These are phyloP conservation scores for Phytophthora aleatoria DNA, from an alignment of 352 stramenopile genomes.

Conservation along the genomic window DNA sequence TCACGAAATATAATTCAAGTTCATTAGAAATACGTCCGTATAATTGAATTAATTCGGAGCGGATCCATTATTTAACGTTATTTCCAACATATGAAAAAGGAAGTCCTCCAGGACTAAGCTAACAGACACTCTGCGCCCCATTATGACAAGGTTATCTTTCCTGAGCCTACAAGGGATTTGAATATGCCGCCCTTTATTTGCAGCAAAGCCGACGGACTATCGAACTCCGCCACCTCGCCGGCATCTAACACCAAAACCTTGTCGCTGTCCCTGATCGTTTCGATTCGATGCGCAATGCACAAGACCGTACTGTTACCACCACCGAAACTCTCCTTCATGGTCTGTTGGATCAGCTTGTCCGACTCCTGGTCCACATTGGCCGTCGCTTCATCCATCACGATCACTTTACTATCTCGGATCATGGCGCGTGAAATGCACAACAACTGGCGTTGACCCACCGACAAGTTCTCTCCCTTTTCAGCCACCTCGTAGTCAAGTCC, in stretches of 20 bases:
- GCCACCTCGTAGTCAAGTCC: constrained; percentile 87
- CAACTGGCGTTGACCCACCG: constrained; percentile 94
- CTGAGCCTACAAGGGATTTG: constrained; percentile 30
- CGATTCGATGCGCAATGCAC: constrained; percentile 94
- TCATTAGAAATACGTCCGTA: too few relatives aligned
- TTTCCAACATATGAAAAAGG: too few relatives aligned
- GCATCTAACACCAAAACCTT: constrained; percentile 90
- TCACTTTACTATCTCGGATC: constrained; percentile 85
- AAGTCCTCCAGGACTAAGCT: too few relatives aligned
- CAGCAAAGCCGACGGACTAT: constrained; percentile 60
- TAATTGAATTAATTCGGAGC: too few relatives aligned
- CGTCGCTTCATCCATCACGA: constrained; percentile 97
- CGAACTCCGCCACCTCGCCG: constrained; percentile 44
- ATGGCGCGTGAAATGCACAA: constrained; percentile 95
- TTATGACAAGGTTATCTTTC: neutral
- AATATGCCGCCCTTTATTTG: constrained; percentile 77
- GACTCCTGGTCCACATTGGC: constrained; percentile 86
- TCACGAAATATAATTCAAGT: too few relatives aligned
- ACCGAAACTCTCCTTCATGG: constrained; percentile 91
- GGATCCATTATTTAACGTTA: too few relatives aligned
- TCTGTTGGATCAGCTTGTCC: constrained; percentile 67
- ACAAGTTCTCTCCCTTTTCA: constrained; percentile 95
- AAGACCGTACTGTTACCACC: constrained; percentile 82
- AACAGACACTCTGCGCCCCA: too few relatives aligned
- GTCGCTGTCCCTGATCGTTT: constrained; percentile 95